phyloP scores from a whole-genome alignment of 805 yeast species.

The Diddensiella transvaalensis region DNA sequence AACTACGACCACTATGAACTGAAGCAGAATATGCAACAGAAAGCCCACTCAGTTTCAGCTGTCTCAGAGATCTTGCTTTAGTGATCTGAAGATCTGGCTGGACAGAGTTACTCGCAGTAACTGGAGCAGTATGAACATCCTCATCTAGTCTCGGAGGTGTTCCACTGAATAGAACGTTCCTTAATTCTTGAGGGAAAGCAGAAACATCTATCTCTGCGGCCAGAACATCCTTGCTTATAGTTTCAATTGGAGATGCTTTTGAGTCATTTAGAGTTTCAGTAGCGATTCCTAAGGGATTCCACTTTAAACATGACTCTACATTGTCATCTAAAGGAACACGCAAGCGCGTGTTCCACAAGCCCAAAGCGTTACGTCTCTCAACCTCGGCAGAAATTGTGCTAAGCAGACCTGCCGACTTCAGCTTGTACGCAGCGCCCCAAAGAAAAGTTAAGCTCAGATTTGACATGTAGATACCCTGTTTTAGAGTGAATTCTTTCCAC shows the following conservation, averaged over 20 bases:
- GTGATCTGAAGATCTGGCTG: constrained; percentile 10
- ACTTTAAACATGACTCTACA: no score
- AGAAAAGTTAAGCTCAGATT: constrained; percentile 7
- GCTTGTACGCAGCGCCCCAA: constrained; percentile 2
- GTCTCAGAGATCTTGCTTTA: constrained; percentile 19
- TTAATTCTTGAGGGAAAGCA: constrained; percentile 7
- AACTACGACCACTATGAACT: constrained; percentile 4
- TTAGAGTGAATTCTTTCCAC: constrained; percentile 5
- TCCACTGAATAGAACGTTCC: constrained; percentile 10
- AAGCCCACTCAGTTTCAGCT: constrained; percentile 11
- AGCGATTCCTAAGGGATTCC: no score
- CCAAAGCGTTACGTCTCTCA: constrained; percentile 3
- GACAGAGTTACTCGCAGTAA: constrained; percentile 5
- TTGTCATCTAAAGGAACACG: constrained; percentile 5
- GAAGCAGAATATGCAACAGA: constrained; percentile 8
- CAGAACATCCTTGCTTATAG: constrained; percentile 5
- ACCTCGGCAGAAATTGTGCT: not conserved
- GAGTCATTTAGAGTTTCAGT: constrained; percentile 1
- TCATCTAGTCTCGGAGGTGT: constrained; percentile 6
- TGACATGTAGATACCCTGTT: constrained; percentile 12
- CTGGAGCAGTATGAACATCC: constrained; percentile 2
- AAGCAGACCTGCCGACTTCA: constrained; percentile 1
- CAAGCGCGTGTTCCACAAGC: constrained; percentile 13
- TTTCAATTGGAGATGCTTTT: not conserved
- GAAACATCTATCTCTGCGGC: constrained; percentile 5